phyloP scores from a whole-genome alignment of 139 green algal species.

The Pycnococcus provasolii region DNA sequence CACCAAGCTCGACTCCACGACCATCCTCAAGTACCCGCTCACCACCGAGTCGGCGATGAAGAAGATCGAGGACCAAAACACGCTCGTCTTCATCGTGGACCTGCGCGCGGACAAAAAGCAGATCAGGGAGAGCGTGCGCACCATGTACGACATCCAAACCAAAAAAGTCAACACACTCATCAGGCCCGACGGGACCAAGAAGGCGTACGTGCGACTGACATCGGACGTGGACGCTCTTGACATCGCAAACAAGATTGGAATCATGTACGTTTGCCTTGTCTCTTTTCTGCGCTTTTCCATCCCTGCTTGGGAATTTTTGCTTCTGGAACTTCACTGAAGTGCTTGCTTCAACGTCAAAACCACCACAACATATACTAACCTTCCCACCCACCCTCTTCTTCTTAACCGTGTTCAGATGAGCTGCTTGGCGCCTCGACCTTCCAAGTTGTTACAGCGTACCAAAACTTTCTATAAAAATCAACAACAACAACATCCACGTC shows the following conservation, averaged over 20 bases:
- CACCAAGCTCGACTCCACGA: conserved; percentile 31
- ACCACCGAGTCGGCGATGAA: conserved; percentile 99
- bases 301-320: no score
- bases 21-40: conserved; percentile 88
- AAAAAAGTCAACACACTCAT: conserved; percentile 99
- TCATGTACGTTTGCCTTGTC: conserved; percentile 71
- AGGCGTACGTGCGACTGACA: conserved; percentile 94
- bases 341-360: no score
- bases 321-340: no score
- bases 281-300: no score
- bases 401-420: no score
- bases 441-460: no score
- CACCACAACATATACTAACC: no score
- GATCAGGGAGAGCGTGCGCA: conserved; percentile 84
- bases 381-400: no score
- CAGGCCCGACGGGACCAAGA: conserved; percentile 91
- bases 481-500: no score
- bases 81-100: conserved; percentile 93
- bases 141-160: conserved; percentile 95
- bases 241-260: conserved; percentile 99
- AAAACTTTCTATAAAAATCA: no score
- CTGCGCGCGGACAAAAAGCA: conserved; percentile 47
- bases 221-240: conserved; percentile 96
- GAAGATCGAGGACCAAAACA: conserved; percentile 99
- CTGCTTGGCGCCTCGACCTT: no score